Percentiles rank a stretch among this genome's conserved stretches.
Conservation (phyloP, 2,329 filamentous ascomycete species). For the Graphilbum fragrans region DNA sequence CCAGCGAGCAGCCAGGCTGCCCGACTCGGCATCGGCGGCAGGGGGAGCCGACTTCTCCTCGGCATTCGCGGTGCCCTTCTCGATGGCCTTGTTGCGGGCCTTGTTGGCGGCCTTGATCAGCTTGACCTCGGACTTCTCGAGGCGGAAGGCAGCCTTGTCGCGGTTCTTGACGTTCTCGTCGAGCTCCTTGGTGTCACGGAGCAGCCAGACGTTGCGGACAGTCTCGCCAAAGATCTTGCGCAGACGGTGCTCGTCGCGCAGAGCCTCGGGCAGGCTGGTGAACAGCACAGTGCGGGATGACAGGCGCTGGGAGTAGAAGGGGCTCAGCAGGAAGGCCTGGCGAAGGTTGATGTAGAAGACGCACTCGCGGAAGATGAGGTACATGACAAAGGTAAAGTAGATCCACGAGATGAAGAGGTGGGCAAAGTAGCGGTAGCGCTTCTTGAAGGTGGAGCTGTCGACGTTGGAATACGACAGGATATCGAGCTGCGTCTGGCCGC, state of each 20-base stretch:
- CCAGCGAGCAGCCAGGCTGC: conserved; percentile 62
- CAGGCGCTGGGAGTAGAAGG: conserved; percentile 69
- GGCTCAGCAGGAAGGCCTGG: conserved; percentile 82
- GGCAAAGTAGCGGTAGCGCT: conserved; percentile 61
- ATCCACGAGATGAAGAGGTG: conserved; percentile 72
- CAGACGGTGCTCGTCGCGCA: conserved; percentile 65
- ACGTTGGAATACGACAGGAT: conserved; percentile 72
- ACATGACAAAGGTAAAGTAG: conserved; percentile 81
- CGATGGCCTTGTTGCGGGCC: conserved; percentile 53
- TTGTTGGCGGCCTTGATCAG: conserved; percentile 70
- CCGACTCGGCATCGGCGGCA: conserved; percentile 53
- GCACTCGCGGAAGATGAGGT: conserved; percentile 77
- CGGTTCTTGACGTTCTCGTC: conserved; percentile 73
- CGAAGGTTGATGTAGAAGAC: conserved; percentile 92
- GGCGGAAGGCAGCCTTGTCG: conserved; percentile 64
- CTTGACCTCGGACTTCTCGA: conserved; percentile 80
- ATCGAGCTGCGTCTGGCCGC: conserved; percentile 53
- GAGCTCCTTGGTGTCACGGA: conserved; percentile 62
- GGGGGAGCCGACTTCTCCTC: conserved; percentile 17
- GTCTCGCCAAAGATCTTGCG: conserved; percentile 71
- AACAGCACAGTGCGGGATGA: conserved; percentile 89
- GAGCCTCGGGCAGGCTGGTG: conserved; percentile 67
- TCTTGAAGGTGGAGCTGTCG: conserved; percentile 29
- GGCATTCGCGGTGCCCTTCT: conserved; percentile 39
- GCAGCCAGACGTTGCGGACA: conserved; percentile 77